Conservation (phyloP, 306 rosid species). For the Trifolium repens region DNA sequence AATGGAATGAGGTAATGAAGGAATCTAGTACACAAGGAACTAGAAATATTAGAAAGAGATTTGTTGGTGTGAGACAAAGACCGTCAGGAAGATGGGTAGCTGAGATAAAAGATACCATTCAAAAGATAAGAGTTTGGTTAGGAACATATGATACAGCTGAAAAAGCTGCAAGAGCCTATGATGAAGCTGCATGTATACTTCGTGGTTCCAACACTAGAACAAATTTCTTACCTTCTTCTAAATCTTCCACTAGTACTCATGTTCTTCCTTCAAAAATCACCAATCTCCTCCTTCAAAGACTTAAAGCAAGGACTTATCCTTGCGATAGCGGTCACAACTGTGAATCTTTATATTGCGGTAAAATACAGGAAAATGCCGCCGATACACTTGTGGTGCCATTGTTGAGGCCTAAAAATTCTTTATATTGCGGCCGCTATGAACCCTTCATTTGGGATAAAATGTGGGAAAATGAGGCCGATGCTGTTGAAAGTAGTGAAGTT, state of each 20-base stretch:
- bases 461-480: background rate
- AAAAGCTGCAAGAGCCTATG: constrained; percentile 96
- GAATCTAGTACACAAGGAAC: constrained; percentile 42
- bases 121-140: constrained; percentile 95
- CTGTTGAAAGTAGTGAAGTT: background rate
- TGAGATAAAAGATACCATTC: constrained; percentile 93
- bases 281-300: constrained; percentile 86
- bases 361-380: background rate
- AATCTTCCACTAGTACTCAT: constrained; percentile 57
- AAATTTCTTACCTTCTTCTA: constrained; percentile 88
- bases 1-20: constrained; percentile 81
- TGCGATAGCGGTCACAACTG: background rate
- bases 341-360: background rate
- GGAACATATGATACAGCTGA: constrained; percentile 97
- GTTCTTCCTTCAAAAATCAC: constrained; percentile 92
- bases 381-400: background rate
- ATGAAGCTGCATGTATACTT: constrained; percentile 94
- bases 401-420: background rate
- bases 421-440: background rate
- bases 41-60: constrained; percentile 54
- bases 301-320: constrained; percentile 63
- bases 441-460: background rate
- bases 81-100: constrained; percentile 98
- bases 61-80: constrained; percentile 89
- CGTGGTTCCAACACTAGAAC: constrained; percentile 89